phyloP scores from a whole-genome alignment of 805 yeast species.

The Yarrowia divulgata region DNA sequence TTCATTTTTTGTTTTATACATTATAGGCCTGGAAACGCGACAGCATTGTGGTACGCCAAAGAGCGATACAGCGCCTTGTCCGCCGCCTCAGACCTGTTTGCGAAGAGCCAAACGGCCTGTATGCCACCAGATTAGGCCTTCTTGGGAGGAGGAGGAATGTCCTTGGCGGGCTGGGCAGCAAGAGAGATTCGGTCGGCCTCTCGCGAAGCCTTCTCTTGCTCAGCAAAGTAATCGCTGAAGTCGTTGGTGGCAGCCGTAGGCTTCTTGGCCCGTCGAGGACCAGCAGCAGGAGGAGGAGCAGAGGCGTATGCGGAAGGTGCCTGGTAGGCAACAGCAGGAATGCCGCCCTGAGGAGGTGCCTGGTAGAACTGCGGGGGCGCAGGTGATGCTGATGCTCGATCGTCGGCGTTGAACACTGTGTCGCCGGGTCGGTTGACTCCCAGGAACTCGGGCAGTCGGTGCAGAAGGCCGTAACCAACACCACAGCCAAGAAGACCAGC shows the following conservation, averaged over 20 bases:
- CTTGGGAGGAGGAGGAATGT: slow-evolving; percentile 47
- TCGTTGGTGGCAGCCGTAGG: slow-evolving; percentile 41
- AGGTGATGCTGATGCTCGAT: slow-evolving; percentile 30
- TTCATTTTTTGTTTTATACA: slow-evolving; percentile 11
- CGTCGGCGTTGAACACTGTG: slow-evolving; percentile 51
- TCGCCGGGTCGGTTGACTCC: slow-evolving; percentile 53
- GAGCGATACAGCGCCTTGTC: too few species aligned
- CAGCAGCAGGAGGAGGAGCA: slow-evolving; percentile 10
- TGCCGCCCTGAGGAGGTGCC: slow-evolving; percentile 28
- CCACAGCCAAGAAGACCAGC: slow-evolving; percentile 89
- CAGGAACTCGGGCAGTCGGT: slow-evolving; percentile 74
- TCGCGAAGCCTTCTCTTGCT: slow-evolving; percentile 44
- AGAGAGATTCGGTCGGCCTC: slow-evolving; percentile 43
- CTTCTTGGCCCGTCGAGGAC: slow-evolving; percentile 26
- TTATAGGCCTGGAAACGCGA: background rate
- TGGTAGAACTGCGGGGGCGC: slow-evolving; percentile 24
- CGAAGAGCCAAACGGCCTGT: too few species aligned
- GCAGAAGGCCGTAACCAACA: slow-evolving; percentile 91
- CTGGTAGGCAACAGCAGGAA: slow-evolving; percentile 22
- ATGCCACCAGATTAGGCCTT: background rate
- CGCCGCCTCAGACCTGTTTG: too few species aligned
- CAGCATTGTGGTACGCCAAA: too few species aligned
- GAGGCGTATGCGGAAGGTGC: slow-evolving; percentile 36
- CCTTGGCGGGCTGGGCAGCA: slow-evolving; percentile 40
- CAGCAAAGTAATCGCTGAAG: slow-evolving; percentile 46